phyloP scores from a whole-genome alignment of 352 stramenopile species.

The Phytophthora pluvialis region DNA sequence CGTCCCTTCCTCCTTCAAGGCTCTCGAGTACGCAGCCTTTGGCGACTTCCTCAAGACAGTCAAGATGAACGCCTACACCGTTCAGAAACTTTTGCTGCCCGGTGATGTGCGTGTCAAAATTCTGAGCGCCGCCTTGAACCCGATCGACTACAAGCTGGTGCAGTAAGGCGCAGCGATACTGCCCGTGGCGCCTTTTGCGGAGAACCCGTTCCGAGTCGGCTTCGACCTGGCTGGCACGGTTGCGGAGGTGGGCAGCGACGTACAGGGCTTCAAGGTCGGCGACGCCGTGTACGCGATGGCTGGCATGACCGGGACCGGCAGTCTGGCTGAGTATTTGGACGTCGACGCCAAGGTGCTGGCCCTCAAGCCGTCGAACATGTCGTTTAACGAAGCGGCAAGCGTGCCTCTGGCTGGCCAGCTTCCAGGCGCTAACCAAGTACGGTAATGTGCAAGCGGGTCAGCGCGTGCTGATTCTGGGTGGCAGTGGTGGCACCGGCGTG shows the following conservation, averaged over 20 bases:
- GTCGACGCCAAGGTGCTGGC: constrained; percentile 33
- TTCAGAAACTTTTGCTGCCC: constrained; percentile 18
- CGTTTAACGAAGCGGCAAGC: constrained; percentile 44
- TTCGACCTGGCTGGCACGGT: constrained; percentile 37
- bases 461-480: constrained; percentile 48
- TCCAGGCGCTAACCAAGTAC: constrained; percentile 40
- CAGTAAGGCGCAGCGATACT: constrained; percentile 17
- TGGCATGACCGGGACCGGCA: constrained; percentile 4
- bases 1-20: constrained; percentile 32
- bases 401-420: constrained; percentile 35
- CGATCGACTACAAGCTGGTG: constrained; percentile 40
- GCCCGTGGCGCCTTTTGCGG: constrained; percentile 6
- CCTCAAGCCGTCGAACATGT: constrained; percentile 48
- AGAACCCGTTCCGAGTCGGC: constrained; percentile 26
- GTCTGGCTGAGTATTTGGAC: constrained; percentile 51
- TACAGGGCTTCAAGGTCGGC: constrained; percentile 39
- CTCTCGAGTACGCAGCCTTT: constrained; percentile 28
- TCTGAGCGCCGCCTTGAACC: constrained; percentile 38
- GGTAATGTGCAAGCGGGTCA: constrained; percentile 37
- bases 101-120: constrained; percentile 35
- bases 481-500: constrained; percentile 63
- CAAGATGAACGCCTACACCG: constrained; percentile 27
- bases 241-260: constrained; percentile 37
- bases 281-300: constrained; percentile 42
- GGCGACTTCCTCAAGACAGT: constrained; percentile 24